Evolutionary conservation across 2,329 filamentous ascomycete genomes (phyloP), one percentile per base, ranked within the genome.

Genomic region (Fusarium sp.): DNA sequence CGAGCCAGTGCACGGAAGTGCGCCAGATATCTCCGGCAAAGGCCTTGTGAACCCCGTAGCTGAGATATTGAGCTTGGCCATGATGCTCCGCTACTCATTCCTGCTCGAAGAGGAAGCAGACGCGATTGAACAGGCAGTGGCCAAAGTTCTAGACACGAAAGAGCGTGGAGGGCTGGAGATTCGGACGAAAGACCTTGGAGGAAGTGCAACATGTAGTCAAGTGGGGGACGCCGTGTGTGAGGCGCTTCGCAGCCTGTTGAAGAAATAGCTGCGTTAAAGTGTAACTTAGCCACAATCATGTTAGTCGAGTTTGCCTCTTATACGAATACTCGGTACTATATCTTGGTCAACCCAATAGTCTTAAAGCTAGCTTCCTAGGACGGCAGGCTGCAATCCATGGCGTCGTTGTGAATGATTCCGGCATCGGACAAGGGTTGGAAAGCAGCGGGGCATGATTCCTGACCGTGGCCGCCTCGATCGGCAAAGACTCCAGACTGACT

Each of bases 71-170:
- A 92, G 90, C 50, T 80, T 92, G 26, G 89, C 89, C 57, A 91
- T 94, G 90, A 87, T 94, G 84, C 83, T 94, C 67, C 88, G 92
- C 75, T 93, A 93, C 80, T 92, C 90, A 2, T 84, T 92, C 50
- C 83, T 86, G 65, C 82, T 88, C 65, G 84, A 85, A 8, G 84
- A 86, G 10, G 86, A 92, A 69, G 89, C 90, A 2, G 81, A 82
- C 54, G 86, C 88, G 33, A 84, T 93, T 59, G 90, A 92, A 72
- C 82, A 87, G 62, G 90, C 90, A 0, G 89, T 92, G 5, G 84
- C 84, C 63, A 85, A 84, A 24, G 87, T 89, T 15, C 87, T 92
- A 49, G 90, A 93, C 72, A 85, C 85, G 11, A 76, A 74, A 50
- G 70, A 73, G 3, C 57, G 66, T 5, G 77, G 78, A 0, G 79